Base-by-base conservation (phyloP, 2,329 filamentous ascomycete genomes). In the Colletotrichum zoysiae region DNA sequence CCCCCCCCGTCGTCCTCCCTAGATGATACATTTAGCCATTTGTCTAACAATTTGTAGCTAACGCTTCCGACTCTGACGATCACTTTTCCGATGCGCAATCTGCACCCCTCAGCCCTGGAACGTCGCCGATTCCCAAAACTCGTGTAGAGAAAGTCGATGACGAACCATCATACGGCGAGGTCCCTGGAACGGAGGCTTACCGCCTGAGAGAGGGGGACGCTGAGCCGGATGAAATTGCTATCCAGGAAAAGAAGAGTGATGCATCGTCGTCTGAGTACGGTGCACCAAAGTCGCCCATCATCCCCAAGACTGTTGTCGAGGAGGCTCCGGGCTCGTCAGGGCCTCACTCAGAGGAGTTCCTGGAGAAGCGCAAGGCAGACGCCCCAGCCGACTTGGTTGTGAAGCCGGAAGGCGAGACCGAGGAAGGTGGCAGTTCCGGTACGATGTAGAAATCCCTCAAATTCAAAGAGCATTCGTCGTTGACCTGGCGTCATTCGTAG, bases 1-100 rank as follows among this genome's bases (percentile, higher is more conserved):
- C 57, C n/a, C n/a, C n/a, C n/a, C n/a, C n/a, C n/a, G 60, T 40
- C 14, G 61, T 40, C 18, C 50, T 71, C 42, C 61, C 58, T 51
- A 44, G 60, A 61, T 50, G 70, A 42, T 59, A 23, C 33, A 50
- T 30, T 48, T 30, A 56, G 48, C 38, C 42, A 23, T 48, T 63
- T 60, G 60, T 70, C 78, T 82, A 74, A 82, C 75, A 63, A 64
- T 42, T 46, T 57, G 30, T 55, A 80, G 80, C 79, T 81, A 87
- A 87, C 71, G 84, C 84, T 40, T 91, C 90, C 60, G 90, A 92
- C 74, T 91, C 89, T 38, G 90, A 92, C 57, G 90, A 92, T 75
- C 90, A 92, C 81, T 92, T 91, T 80, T 91, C 88, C 62, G 90
- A 92, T 78, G 90, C 90, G 44, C 88, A 88, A 66, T 90, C 89